phyloP scores from a whole-genome alignment of 768 basidiomycete species.

The Boletus insuetus region DNA sequence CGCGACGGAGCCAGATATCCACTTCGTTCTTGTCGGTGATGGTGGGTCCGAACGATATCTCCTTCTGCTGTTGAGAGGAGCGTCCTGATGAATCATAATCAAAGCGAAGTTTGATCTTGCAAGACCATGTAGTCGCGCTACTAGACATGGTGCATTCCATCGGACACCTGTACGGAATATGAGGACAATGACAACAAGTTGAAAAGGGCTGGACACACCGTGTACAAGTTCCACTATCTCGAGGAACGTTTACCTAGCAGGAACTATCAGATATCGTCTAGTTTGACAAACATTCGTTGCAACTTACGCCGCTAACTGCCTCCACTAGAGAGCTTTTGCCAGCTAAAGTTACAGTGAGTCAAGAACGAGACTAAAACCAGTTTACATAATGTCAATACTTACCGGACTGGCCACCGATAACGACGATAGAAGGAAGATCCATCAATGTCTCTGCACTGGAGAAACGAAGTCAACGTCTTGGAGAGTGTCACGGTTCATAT shows the following conservation, averaged over 20 bases:
- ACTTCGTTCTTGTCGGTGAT: conserved; percentile 33
- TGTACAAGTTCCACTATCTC: conserved; percentile 61
- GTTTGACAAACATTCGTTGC: background rate
- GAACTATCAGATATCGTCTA: background rate
- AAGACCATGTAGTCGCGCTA: conserved; percentile 38
- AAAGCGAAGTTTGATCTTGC: conserved; percentile 42
- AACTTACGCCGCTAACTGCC: conserved; percentile 51
- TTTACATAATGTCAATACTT: conserved; percentile 2
- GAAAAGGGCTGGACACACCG: conserved; percentile 31
- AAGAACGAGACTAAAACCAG: background rate
- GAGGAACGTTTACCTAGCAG: conserved; percentile 53
- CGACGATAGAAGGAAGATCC: conserved; percentile 50
- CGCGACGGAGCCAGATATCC: conserved; percentile 44
- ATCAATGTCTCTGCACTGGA: conserved; percentile 38
- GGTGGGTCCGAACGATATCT: conserved; percentile 27
- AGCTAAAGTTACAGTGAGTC: conserved; percentile 32
- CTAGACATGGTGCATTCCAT: conserved; percentile 52
- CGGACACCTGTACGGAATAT: conserved; percentile 40
- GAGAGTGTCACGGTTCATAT: background rate
- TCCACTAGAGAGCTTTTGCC: conserved; percentile 63
- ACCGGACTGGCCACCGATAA: conserved; percentile 60
- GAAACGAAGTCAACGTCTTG: background rate
- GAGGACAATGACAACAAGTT: background rate
- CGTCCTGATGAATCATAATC: conserved; percentile 32
- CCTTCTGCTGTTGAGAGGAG: conserved; percentile 4